phyloP scores from a whole-genome alignment of 73 alveolate species.

The Paramecium biaurelia region DNA sequence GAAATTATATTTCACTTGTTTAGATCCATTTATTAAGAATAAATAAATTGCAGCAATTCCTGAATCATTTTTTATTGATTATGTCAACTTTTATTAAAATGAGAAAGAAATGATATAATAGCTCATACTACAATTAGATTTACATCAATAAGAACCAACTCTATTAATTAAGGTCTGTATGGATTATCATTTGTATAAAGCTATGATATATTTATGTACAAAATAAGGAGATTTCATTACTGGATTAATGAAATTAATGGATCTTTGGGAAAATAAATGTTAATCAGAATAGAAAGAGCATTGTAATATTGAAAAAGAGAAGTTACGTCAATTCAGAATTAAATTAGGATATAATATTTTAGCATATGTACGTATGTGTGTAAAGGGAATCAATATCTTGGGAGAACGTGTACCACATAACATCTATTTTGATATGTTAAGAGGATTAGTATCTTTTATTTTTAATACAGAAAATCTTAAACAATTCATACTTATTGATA shows the following conservation, averaged over 20 bases:
- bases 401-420: conserved; percentile 39
- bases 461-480: neutral
- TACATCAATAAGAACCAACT: neutral
- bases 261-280: conserved; percentile 29
- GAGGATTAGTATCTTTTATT: conserved; percentile 12
- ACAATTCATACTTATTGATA: neutral
- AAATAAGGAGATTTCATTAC: conserved; percentile 36
- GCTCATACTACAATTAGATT: neutral
- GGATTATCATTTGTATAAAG: conserved; percentile 7
- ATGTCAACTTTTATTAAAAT: neutral
- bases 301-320: neutral
- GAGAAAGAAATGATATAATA: neutral
- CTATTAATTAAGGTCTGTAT: neutral
- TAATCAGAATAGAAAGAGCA: neutral
- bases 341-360: neutral
- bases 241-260: conserved; percentile 7
- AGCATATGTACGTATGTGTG: conserved; percentile 45
- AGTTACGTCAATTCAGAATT: neutral
- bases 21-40: neutral
- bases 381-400: conserved; percentile 16
- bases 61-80: neutral
- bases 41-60: neutral
- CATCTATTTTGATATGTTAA: neutral
- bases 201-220: conserved; percentile 18
- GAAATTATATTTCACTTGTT: neutral